Conservation (phyloP, 257 asterid genomes). For the Nicotiana obtusifolia region DNA sequence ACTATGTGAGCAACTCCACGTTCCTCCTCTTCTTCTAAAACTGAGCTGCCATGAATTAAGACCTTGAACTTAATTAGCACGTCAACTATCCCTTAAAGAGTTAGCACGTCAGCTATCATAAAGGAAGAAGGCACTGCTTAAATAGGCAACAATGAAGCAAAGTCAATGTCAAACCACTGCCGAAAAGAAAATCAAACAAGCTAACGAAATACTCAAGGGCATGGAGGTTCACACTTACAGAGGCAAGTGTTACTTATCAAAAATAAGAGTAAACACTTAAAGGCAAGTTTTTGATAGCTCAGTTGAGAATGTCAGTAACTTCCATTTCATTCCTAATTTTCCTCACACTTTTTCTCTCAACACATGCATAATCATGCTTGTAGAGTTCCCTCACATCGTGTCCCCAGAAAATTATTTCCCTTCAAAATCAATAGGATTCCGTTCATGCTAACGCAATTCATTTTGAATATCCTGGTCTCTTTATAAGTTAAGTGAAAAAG, state of each 20-base stretch:
- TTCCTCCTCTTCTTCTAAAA: slow-evolving; percentile 94
- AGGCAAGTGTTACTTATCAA: not conserved
- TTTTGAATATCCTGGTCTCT: not conserved
- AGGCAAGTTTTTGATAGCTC: not conserved
- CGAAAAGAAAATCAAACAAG: not conserved
- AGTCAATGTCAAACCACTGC: not conserved
- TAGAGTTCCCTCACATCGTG: not conserved
- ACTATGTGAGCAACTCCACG: slow-evolving; percentile 97
- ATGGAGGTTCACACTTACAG: not conserved
- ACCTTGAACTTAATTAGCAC: slow-evolving; percentile 26
- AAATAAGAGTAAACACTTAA: not conserved
- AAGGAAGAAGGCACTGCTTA: not conserved
- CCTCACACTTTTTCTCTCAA: not conserved
- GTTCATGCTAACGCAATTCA: not conserved
- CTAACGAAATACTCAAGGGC: not conserved
- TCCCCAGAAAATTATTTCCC: not conserved
- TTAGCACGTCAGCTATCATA: not conserved
- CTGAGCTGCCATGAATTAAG: slow-evolving; percentile 77
- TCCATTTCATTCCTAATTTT: not conserved
- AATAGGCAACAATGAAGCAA: not conserved
- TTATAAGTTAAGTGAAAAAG: not conserved
- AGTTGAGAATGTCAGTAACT: not conserved
- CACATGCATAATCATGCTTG: not conserved
- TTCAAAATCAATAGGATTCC: not conserved
- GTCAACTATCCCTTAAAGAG: slow-evolving; percentile 11